Base-by-base conservation (phyloP, 2,329 filamentous ascomycete species). In the Elsinoe arachidis region DNA sequence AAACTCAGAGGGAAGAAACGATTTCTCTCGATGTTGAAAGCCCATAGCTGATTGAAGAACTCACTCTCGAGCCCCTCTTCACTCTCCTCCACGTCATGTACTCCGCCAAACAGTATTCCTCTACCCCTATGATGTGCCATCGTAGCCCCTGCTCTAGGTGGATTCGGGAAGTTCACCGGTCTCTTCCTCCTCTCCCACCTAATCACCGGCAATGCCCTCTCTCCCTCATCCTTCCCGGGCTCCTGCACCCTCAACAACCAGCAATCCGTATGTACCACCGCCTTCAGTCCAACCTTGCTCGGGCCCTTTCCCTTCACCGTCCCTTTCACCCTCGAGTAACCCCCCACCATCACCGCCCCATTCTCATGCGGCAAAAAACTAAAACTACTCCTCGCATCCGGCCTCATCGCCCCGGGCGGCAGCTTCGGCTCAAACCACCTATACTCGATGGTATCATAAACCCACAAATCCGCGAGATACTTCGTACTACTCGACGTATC, bases 21-120 rank as follows among this genome's bases (percentile, higher is more conserved):
- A 69, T 99, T 99, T 59, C 92, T 83, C 66, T 97, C 93, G 61
- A 96, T 84, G 67, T 95, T 96, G 89, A 91, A 97, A 4, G 91
- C 88, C 66, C 88, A 95, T 21, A 97, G 74, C 57, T 85, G 82
- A 65, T 96, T 92, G 76, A 97, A 99, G 73, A 99, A 99, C 70
- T 96, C 91, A 68, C 89, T 95, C 56, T 99, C 92, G 63, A 99
- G 95, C 2, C 88, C 90, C 70, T 99, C 93, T 55, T 71, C 69
- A 55, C 66, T 68, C 58, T 69, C 67, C 58, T 71, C 69, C 2
- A 71, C 68, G 58, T 71, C 68, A 66, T 96, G 90, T 3, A 99
- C 93, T 55, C 93, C 93, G 44, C 93, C 93, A 69, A 97, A 97
- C 66, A 90, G 74, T 58, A 99, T 92, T 0, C 93, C 93, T 60